Evolutionary conservation across 768 basidiomycete species (phyloP), one percentile per base, ranked within the genome.

Genomic region (Boletus pseudopeckii): DNA sequence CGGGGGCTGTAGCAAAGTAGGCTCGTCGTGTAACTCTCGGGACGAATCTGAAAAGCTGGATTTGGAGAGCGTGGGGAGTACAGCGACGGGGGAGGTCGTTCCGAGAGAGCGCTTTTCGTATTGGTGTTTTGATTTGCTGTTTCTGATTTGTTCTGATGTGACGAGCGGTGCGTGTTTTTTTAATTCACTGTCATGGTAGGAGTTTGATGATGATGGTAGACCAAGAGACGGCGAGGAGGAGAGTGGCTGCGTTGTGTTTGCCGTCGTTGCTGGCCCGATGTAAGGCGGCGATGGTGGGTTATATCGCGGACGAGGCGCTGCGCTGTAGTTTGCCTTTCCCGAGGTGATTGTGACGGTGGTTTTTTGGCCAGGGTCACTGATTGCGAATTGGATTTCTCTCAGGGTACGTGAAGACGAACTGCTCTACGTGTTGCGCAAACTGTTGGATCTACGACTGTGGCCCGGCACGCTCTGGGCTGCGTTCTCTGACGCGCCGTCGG

Each of bases 321-420:
- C 81, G 95, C n/a, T 93, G 95, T 2, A 82, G 80, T 55, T 75
- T 95, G 54, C 96, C 96, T 1, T 95, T 97, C 71, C 84, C 91
- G 40, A 81, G 92, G 91, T 90, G 48, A 57, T 71, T 62, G 2
- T 3, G 17, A 38, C 6, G 22, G 22, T 22, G 22, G 3, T 11
- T 15, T n/a, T 17, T 20, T 8, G 17, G n/a, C 9, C 24, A 11
- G 3, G 30, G 5, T 48, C 9, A 9, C 26, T 53, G 7, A 53
- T 43, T 45, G 42, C 34, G 36, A 44, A 30, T 42, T 1, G 32
- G 40, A 30, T 48, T 2, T 34, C 5, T 34, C 6, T 38, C 18
- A 94, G 94, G 50, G 81, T 84, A 1, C 80, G 92, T 24, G 93
- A 98, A 69, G 92, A 96, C 61, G 96, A 98, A 61, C 65, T 98